phyloP scores from a whole-genome alignment of 2,329 filamentous ascomycete genomes.

The Rhynchosporium graminicola region DNA sequence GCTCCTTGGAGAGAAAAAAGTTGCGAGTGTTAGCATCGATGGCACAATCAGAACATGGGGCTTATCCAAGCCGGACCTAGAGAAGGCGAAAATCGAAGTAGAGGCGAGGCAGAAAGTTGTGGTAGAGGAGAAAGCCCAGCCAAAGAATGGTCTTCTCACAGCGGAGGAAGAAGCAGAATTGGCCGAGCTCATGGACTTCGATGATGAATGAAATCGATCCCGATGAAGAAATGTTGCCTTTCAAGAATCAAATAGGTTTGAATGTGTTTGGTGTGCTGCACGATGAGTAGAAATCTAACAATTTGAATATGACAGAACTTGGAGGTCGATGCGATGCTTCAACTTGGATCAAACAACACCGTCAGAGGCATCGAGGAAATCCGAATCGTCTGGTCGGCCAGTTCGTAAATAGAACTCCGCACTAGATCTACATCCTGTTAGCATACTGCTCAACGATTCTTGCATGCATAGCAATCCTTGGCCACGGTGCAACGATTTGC shows the following conservation, averaged over 20 bases:
- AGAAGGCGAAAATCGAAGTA: conserved; percentile 54
- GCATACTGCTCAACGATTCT: background rate
- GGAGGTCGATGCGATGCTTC: background rate
- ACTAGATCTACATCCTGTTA: background rate
- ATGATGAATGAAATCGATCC: conserved; percentile 53
- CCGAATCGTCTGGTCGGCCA: background rate
- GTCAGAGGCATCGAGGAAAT: background rate
- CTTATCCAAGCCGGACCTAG: conserved; percentile 61
- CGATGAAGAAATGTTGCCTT: background rate
- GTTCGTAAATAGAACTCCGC: background rate
- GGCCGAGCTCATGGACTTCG: conserved; percentile 80
- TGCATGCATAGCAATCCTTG: background rate
- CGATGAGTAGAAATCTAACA: background rate
- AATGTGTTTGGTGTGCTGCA: background rate
- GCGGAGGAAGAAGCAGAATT: conserved; percentile 92
- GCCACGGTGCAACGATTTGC: background rate
- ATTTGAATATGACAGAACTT: background rate
- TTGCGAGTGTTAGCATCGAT: conserved; percentile 88
- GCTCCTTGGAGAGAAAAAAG: conserved; percentile 55
- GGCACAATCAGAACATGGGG: conserved; percentile 85
- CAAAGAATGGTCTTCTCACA: conserved; percentile 63
- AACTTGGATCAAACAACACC: background rate
- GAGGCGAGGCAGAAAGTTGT: conserved; percentile 48
- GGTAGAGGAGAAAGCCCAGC: conserved; percentile 45
- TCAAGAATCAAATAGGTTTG: background rate